These are phyloP conservation scores for Colletotrichum melonis DNA, from an alignment of 2,329 filamentous ascomycete species.

Conservation along the genomic window DNA sequence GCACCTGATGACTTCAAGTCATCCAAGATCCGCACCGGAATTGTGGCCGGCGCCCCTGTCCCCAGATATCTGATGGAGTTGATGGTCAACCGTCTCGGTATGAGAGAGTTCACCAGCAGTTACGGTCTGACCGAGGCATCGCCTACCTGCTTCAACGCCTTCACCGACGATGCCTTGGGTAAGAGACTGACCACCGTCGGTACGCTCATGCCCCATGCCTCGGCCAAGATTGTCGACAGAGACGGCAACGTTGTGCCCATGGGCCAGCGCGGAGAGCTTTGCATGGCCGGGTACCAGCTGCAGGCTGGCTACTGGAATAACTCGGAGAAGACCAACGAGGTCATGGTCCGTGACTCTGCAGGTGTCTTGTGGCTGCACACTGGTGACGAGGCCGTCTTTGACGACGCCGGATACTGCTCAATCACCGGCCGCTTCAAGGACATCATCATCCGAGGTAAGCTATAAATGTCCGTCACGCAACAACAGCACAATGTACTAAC, in stretches of 20 bases:
- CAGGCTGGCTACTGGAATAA: conserved; percentile 78
- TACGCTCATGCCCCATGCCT: conserved; percentile 78
- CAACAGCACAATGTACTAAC: conserved; percentile 40
- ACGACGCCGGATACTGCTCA: conserved; percentile 75
- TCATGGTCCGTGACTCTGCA: conserved; percentile 63
- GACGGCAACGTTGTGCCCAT: conserved; percentile 74
- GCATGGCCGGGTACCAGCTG: conserved; percentile 82
- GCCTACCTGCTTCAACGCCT: conserved; percentile 84
- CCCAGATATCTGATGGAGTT: conserved; percentile 80
- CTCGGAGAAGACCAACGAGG: conserved; percentile 76
- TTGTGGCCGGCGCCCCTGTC: conserved; percentile 83
- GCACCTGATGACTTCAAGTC: conserved; percentile 54
- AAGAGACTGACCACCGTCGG: conserved; percentile 78
- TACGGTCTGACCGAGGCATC: conserved; percentile 83
- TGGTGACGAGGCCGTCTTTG: conserved; percentile 76
- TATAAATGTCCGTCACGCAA: background rate
- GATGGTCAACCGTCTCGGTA: conserved; percentile 77
- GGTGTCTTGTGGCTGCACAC: conserved; percentile 73
- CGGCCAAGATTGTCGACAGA: conserved; percentile 81
- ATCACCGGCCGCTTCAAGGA: conserved; percentile 85
- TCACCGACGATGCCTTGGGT: conserved; percentile 77
- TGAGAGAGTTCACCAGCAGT: conserved; percentile 78
- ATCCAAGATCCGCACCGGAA: conserved; percentile 75
- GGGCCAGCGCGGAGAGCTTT: conserved; percentile 78
- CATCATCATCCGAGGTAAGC: conserved; percentile 77